These are phyloP conservation scores for Noccaea caerulescens DNA, from an alignment of 345 rosid species.

Conservation along the genomic window DNA sequence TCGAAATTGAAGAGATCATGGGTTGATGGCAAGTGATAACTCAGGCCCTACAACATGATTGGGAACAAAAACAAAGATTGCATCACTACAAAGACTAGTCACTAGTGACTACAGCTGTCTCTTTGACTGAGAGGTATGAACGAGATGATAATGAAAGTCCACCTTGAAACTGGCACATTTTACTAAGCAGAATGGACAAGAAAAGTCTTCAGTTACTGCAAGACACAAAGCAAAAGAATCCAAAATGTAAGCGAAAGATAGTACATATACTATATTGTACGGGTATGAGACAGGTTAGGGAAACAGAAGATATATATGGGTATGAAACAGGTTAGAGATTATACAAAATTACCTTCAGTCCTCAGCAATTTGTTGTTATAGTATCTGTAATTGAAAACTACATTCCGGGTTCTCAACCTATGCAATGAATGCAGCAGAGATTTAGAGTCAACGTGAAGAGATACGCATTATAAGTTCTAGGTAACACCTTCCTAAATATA, in stretches of 20 bases:
- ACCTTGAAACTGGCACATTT: conserved; percentile 98
- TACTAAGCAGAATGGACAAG: conserved; percentile 96
- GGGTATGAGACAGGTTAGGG: not conserved
- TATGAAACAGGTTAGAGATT: conserved; percentile 15
- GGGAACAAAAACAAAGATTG: conserved; percentile 21
- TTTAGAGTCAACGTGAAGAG: conserved; percentile 27
- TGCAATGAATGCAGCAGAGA: conserved; percentile 39
- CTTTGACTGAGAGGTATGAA: conserved; percentile 35
- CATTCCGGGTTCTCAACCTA: conserved; percentile 97
- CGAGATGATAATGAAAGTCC: conserved; percentile 26
- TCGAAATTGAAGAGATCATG: conserved; percentile 96
- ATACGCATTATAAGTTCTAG: conserved; percentile 15
- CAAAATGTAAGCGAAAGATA: conserved; percentile 14
- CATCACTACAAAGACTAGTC: conserved; percentile 30
- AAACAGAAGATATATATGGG: not conserved
- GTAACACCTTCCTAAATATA: conserved; percentile 19
- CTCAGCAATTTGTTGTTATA: conserved; percentile 84
- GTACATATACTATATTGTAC: not conserved
- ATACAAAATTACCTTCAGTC: conserved; percentile 79
- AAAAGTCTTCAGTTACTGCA: conserved; percentile 98
- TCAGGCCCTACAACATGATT: conserved; percentile 69
- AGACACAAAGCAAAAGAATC: conserved; percentile 34
- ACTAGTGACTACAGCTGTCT: conserved; percentile 28
- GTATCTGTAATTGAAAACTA: conserved; percentile 89
- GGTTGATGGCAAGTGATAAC: conserved; percentile 78